Conservation (phyloP, 2,329 filamentous ascomycete genomes). For the Didymella pomorum region DNA sequence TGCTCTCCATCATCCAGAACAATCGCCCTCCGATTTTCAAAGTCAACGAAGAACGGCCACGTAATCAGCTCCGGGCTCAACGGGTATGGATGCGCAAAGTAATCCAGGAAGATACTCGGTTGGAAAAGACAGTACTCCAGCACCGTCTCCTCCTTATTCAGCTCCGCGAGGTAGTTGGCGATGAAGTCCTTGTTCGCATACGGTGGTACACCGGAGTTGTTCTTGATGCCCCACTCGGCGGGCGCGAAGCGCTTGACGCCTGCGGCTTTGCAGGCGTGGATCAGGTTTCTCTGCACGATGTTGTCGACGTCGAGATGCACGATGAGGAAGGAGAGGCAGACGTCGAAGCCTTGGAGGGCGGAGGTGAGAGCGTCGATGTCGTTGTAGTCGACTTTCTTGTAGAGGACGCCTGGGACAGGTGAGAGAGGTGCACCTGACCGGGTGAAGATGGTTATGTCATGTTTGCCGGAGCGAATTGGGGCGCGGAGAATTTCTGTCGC, state of each 20-base stretch:
- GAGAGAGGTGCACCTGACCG: slow-evolving; percentile 51
- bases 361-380: slow-evolving; percentile 50
- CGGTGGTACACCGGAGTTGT: slow-evolving; percentile 53
- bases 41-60: slow-evolving; percentile 47
- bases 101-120: slow-evolving; percentile 63
- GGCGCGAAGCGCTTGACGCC: slow-evolving; percentile 44
- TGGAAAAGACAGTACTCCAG: slow-evolving; percentile 67
- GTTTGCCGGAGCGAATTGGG: slow-evolving; percentile 58
- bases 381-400: slow-evolving; percentile 57
- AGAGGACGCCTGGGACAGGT: slow-evolving; percentile 45
- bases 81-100: slow-evolving; percentile 61
- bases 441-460: slow-evolving; percentile 62
- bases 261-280: slow-evolving; percentile 43
- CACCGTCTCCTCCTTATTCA: slow-evolving; percentile 59
- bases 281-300: slow-evolving; percentile 41
- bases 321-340: slow-evolving; percentile 55
- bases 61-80: slow-evolving; percentile 56
- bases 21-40: slow-evolving; percentile 38
- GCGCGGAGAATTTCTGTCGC: slow-evolving; percentile 62
- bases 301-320: slow-evolving; percentile 37
- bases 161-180: slow-evolving; percentile 58
- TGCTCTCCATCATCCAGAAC: slow-evolving; percentile 39
- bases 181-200: slow-evolving; percentile 62
- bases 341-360: slow-evolving; percentile 59
- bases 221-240: slow-evolving; percentile 43